These are phyloP conservation scores for Corchorus capsularis DNA, from an alignment of 345 rosid species.

Conservation along the genomic window DNA sequence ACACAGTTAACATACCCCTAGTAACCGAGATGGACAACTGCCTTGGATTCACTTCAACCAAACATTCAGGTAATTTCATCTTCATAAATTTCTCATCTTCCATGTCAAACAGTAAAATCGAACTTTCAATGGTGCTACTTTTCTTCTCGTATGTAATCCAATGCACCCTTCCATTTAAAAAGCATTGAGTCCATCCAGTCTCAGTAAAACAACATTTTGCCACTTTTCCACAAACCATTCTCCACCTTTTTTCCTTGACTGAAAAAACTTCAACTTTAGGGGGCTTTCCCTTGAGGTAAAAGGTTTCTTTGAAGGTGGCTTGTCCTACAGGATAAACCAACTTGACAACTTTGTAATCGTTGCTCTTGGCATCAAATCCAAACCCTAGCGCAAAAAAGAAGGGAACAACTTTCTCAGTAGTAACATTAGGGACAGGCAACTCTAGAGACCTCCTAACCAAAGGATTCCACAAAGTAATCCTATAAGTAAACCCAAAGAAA, in stretches of 20 bases:
- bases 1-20: neutral
- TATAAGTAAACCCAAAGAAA: neutral
- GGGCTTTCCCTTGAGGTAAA: too few species aligned
- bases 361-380: neutral
- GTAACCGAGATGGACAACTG: neutral
- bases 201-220: neutral
- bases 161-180: neutral
- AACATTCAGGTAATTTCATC: too few species aligned
- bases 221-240: neutral
- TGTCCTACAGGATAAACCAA: constrained; percentile 1
- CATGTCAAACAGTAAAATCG: too few species aligned
- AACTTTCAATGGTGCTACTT: too few species aligned
- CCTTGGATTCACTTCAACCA: too few species aligned
- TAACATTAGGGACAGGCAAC: neutral
- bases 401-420: neutral
- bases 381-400: constrained; percentile 3
- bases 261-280: neutral
- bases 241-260: neutral
- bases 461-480: constrained; percentile 6
- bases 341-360: constrained; percentile 11
- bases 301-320: too few species aligned
- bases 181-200: neutral
- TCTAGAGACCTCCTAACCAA: neutral
- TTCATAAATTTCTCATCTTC: too few species aligned
- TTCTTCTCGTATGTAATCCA: neutral